Evolutionary conservation across 1,284 basidiomycete species (phyloP), one percentile per base, ranked within the genome.

Genomic region (Coniophora puteana): DNA sequence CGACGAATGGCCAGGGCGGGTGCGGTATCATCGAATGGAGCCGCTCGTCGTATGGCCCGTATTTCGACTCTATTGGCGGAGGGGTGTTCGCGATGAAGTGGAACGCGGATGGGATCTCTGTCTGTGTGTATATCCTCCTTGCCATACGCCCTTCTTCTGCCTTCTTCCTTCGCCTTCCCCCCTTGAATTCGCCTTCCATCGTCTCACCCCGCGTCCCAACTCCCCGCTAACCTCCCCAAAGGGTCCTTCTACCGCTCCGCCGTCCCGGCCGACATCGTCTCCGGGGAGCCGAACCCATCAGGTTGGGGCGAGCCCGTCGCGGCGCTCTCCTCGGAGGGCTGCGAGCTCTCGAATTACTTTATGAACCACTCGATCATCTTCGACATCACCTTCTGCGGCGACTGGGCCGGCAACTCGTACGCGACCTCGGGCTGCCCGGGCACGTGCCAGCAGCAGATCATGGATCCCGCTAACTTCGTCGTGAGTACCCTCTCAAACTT

Each of bases 371-470:
- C 73, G 3, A 76, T 86, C 40, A 57, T 85, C 27, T 81, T 82
- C 46, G 86, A 89, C 57, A 89, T 89, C 47, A 89, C 86, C 8
- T 87, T 89, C 51, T 89, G 86, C 51, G 85, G 83, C 50, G 85
- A 87, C 59, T 89, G 86, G 86, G 88, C 86, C 5, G 87, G 86
- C 29, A 83, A 85, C 55, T 79, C 80, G 3, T 89, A 86, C 53
- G 69, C 74, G 7, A 81, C 79, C 5, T 79, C 83, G 1, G 74
- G 75, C 16, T 90, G 86, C 53, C 81, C 84, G 5, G 88, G 87
- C 27, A 81, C 83, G 30, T 90, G 88, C 53, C 55, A 69, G 11
- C 69, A 76, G 16, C 69, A 70, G 42, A 58, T 90, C 26, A 76
- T 72, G 67, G 71, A 88, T 53, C 84, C 86, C 1, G 57, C 55